A percentile compares a stretch with the other conserved stretches of the same genome.
These are phyloP conservation scores for Acer saccharum DNA, from an alignment of 345 rosid genomes.

Conservation along the genomic window DNA sequence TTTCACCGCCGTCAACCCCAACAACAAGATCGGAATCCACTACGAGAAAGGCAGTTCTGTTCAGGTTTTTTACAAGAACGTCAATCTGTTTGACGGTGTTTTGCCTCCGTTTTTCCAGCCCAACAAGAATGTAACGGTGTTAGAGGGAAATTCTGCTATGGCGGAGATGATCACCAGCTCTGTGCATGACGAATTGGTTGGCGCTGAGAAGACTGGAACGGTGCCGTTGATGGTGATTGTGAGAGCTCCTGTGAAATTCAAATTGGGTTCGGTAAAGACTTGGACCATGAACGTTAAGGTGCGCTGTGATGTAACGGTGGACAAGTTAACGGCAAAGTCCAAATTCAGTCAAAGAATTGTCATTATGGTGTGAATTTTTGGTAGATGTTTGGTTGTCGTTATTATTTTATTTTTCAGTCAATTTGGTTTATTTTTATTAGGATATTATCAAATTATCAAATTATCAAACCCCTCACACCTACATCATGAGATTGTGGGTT, in stretches of 20 bases:
- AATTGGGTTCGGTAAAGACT: slow-evolving; percentile 71
- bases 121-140: slow-evolving; percentile 53
- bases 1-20: slow-evolving; percentile 59
- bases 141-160: slow-evolving; percentile 47
- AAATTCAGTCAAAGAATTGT: slow-evolving; percentile 55
- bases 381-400: slow-evolving; percentile 21
- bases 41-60: slow-evolving; percentile 56
- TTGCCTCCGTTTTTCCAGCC: slow-evolving; percentile 65
- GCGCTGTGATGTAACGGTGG: slow-evolving; percentile 71
- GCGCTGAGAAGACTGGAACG: slow-evolving; percentile 30
- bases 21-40: slow-evolving; percentile 65
- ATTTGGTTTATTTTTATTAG: too few species aligned
- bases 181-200: slow-evolving; percentile 28
- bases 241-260: slow-evolving; percentile 65
- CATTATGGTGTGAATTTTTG: slow-evolving; percentile 59
- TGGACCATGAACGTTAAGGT: slow-evolving; percentile 71
- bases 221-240: slow-evolving; percentile 58
- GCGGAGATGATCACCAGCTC: slow-evolving; percentile 43
- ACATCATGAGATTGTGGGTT: too few species aligned
- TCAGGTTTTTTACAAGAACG: slow-evolving; percentile 39
- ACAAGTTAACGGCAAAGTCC: slow-evolving; percentile 57
- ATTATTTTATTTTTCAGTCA: too few species aligned
- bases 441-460: too few species aligned
- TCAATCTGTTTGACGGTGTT: slow-evolving; percentile 47
- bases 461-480: too few species aligned